A percentile compares a stretch with the other conserved stretches of the same genome.
Conservation (phyloP, 2,329 filamentous ascomycete species). For the Fusarium denticulatum region DNA sequence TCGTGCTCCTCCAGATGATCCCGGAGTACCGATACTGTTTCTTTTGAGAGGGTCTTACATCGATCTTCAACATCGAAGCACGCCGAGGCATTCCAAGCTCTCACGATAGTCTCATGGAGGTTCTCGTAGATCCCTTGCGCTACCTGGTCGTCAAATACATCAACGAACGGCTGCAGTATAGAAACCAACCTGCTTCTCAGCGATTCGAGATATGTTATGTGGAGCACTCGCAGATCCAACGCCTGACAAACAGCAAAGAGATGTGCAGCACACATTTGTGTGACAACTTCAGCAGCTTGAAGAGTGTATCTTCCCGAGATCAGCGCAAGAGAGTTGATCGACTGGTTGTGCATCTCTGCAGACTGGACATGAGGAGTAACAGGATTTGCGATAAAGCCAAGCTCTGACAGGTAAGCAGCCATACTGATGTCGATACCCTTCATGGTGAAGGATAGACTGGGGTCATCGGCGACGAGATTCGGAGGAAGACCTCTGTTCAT, state of each 20-base stretch:
- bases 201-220: background rate
- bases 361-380: background rate
- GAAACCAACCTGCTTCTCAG: background rate
- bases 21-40: accelerated
- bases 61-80: background rate
- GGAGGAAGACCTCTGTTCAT: background rate
- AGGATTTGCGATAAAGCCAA: background rate
- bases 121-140: background rate
- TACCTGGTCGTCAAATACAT: accelerated
- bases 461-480: accelerated
- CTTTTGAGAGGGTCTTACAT: background rate
- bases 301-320: background rate
- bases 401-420: background rate
- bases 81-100: background rate
- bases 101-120: no score
- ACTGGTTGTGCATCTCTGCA: background rate
- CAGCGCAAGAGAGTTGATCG: background rate
- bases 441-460: background rate
- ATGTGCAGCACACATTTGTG: background rate
- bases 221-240: background rate
- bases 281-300: background rate
- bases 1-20: background rate
- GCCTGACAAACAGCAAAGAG: background rate
- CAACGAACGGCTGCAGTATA: accelerated
- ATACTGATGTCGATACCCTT: background rate